Evolutionary conservation across 2,329 filamentous ascomycete species (phyloP).

Genomic region (Sporothrix brunneoviolacea): DNA sequence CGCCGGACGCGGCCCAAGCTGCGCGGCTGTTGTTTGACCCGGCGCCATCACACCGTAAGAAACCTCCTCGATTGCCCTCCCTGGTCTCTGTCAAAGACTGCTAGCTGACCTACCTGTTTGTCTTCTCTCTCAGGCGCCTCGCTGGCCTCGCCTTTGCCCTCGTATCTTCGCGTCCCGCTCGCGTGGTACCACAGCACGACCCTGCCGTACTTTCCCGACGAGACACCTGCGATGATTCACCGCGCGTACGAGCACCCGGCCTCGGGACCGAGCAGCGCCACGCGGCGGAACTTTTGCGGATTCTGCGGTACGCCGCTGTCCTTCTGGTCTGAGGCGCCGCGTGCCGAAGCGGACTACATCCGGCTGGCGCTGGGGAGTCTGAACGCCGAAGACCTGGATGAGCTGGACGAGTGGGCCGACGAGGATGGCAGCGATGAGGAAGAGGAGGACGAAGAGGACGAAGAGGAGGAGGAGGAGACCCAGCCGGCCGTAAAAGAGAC

Average conservation of each 20-base stretch:
- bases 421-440: constrained; percentile 23
- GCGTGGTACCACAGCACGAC: constrained; percentile 73
- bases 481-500: not conserved
- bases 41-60: constrained; percentile 64
- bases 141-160: constrained; percentile 65
- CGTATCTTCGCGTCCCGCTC: constrained; percentile 77
- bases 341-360: constrained; percentile 68
- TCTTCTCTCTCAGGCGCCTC: constrained; percentile 60
- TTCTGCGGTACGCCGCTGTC: constrained; percentile 83
- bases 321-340: constrained; percentile 72
- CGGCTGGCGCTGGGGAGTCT: constrained; percentile 76
- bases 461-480: constrained; percentile 23
- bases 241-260: constrained; percentile 53
- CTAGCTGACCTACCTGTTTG: no score
- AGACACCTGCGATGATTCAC: constrained; percentile 60
- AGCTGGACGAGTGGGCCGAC: constrained; percentile 63
- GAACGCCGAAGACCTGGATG: constrained; percentile 59
- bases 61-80: no score
- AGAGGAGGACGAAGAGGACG: constrained; percentile 22
- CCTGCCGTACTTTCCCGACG: constrained; percentile 69
- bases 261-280: constrained; percentile 25
- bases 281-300: constrained; percentile 78
- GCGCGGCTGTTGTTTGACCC: constrained; percentile 72
- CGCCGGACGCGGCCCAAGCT: constrained; percentile 46
- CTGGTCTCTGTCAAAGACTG: no score